Percentiles rank a stretch among this genome's conserved stretches.
phyloP scores from a whole-genome alignment of 331 rosid genomes.

The Phaseolus coccineus region DNA sequence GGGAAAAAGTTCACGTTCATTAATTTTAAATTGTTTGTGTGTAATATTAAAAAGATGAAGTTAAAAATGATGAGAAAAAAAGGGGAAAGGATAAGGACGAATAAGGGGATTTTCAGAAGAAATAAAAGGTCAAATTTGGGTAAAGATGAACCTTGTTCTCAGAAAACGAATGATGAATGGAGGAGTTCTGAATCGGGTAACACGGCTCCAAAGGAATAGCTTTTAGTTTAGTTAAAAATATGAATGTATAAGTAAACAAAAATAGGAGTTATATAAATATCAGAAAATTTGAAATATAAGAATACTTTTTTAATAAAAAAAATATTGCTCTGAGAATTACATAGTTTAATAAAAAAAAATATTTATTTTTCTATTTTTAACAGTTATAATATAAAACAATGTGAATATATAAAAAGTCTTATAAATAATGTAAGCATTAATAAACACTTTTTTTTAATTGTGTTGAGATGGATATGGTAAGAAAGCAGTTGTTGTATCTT shows the following conservation, averaged over 20 bases:
- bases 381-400: too few species aligned
- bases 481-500: background rate
- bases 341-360: too few species aligned
- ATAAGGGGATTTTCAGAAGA: background rate
- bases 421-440: background rate
- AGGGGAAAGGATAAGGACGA: background rate
- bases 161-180: background rate
- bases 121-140: background rate
- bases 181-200: constrained; percentile 33
- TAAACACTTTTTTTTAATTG: background rate
- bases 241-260: too few species aligned
- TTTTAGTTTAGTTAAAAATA: too few species aligned
- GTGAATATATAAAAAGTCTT: too few species aligned
- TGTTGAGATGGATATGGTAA: background rate
- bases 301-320: too few species aligned
- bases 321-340: too few species aligned
- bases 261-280: too few species aligned
- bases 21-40: background rate
- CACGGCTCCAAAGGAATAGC: background rate
- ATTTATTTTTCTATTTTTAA: too few species aligned
- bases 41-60: background rate
- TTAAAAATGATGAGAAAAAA: background rate
- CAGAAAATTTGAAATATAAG: too few species aligned
- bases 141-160: constrained; percentile 19
- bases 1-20: background rate